A percentile compares a stretch with the other conserved stretches of the same genome.
These are phyloP conservation scores for Pichia cephalocereana DNA, from an alignment of 805 yeast genomes.

Conservation along the genomic window DNA sequence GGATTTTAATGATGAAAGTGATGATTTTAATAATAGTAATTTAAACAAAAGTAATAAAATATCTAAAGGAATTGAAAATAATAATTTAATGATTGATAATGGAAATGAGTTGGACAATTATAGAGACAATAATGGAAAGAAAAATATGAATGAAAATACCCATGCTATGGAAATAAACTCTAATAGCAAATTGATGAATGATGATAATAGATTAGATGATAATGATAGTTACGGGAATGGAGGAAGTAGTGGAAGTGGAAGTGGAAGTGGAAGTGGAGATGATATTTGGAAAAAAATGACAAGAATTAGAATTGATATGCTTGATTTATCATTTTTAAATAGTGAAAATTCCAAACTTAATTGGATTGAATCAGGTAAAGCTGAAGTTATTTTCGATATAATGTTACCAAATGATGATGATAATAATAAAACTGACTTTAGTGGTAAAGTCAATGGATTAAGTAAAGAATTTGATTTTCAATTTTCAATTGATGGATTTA, in stretches of 20 bases:
- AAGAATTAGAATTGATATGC: conserved; percentile 32
- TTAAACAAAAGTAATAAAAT: neutral
- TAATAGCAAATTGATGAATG: neutral
- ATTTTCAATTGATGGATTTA: conserved; percentile 4
- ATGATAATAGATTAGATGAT: neutral
- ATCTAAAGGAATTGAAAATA: neutral
- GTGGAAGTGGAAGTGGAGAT: conserved; percentile 1
- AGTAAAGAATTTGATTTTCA: conserved; percentile 1
- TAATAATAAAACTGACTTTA: neutral
- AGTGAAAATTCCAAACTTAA: conserved; percentile 39
- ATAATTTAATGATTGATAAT: neutral
- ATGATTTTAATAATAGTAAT: neutral
- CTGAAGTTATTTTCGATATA: conserved; percentile 62
- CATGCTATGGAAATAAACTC: conserved; percentile 3
- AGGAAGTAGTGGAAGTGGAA: too few species aligned
- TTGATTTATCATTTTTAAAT: conserved; percentile 25
- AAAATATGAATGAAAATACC: conserved; percentile 24
- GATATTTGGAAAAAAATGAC: conserved; percentile 43
- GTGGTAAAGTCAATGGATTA: conserved; percentile 21
- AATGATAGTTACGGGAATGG: conserved; percentile 26
- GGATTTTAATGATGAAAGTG: conserved; percentile 15
- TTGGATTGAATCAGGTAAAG: conserved; percentile 66
- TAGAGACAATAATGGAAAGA: conserved; percentile 9
- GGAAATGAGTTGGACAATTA: neutral
- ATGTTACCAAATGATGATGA: conserved; percentile 45